These are phyloP conservation scores for Tylopilus sp. DNA, from an alignment of 768 basidiomycete species.

Conservation along the genomic window DNA sequence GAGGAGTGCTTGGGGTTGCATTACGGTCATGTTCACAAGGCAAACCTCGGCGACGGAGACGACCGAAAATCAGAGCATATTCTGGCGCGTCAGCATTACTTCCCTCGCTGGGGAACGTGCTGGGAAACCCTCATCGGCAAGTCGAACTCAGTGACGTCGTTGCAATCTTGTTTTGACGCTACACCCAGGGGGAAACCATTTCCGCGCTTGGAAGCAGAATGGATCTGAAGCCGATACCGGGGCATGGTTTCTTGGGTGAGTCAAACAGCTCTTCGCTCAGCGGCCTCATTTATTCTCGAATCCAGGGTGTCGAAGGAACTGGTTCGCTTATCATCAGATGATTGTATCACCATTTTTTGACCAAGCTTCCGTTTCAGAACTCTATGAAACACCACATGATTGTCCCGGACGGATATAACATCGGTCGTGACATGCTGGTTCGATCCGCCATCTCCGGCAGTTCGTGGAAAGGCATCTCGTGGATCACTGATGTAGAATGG, in stretches of 20 bases:
- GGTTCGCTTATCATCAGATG: slow-evolving; percentile 27
- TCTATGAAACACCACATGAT: slow-evolving; percentile 70
- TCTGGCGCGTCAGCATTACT: slow-evolving; percentile 75
- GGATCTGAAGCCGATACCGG: slow-evolving; percentile 66
- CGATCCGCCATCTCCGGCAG: slow-evolving; percentile 58
- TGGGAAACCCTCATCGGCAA: slow-evolving; percentile 78
- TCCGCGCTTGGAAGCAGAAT: slow-evolving; percentile 87
- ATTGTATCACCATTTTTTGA: not conserved
- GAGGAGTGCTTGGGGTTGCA: slow-evolving; percentile 81
- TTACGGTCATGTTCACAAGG: slow-evolving; percentile 69
- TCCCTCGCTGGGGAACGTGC: slow-evolving; percentile 79
- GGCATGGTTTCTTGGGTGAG: slow-evolving; percentile 84
- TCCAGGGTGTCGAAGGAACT: slow-evolving; percentile 71
- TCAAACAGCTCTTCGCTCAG: slow-evolving; percentile 5
- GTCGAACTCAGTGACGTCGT: not conserved
- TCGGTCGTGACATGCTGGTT: slow-evolving; percentile 78
- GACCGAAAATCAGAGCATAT: slow-evolving; percentile 64
- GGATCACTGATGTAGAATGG: slow-evolving; percentile 79
- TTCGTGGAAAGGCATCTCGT: slow-evolving; percentile 62
- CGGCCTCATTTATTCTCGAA: not conserved
- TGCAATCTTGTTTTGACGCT: not conserved
- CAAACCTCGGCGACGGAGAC: slow-evolving; percentile 82
- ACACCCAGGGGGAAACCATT: slow-evolving; percentile 77
- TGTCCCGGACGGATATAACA: slow-evolving; percentile 74
- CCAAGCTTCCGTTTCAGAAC: slow-evolving; percentile 33